Base-by-base conservation (phyloP, 805 yeast species). In the Spathaspora girioi region DNA sequence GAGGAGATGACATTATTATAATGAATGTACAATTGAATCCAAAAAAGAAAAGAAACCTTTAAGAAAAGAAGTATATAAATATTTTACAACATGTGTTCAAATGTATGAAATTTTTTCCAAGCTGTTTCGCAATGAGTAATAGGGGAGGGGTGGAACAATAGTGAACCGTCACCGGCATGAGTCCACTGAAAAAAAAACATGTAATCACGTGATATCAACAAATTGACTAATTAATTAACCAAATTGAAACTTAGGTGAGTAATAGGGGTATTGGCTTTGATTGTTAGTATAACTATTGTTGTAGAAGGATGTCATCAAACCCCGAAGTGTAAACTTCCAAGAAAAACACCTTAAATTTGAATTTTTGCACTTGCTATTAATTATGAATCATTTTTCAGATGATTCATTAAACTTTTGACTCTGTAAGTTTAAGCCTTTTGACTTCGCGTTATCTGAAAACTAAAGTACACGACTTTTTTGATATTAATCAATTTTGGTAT, bases 1-100 rank as follows among this genome's bases (percentile, higher is more conserved):
- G 84, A 49, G 89, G 88, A 41, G 83, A 71, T 19, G 87, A 68
- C 93, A 87, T 87, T 32, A 23, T 42, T 19, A 23, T 18, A n/a
- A 19, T 11, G 29, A 29, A 20, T 19, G 15, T 17, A 18, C 44
- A 17, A 42, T 14, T 19, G 29, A 42, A 8, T 18, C 10, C 15
- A 18, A 42, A 4, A 14, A 18, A 42, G 29, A 4, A 23, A 7
- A 19, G 18, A 5, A 17, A 14, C 5, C 26, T 18, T 17, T 8
- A 40, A 20, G 43, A 40, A 18, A 42, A 42, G 44, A 42, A 42
- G 29, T 10, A 19, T 10, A 19, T 10, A 20, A 42, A 15, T 19
- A 18, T 17, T n/a, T 40, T 12, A 40, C 19, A 40, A 11, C 19
- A 12, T 7, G n/a, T 23, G 29, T 11, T 23, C n/a, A 42, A 19